phyloP scores from a whole-genome alignment of 2,329 filamentous ascomycete genomes.

The Fusarium sp. region DNA sequence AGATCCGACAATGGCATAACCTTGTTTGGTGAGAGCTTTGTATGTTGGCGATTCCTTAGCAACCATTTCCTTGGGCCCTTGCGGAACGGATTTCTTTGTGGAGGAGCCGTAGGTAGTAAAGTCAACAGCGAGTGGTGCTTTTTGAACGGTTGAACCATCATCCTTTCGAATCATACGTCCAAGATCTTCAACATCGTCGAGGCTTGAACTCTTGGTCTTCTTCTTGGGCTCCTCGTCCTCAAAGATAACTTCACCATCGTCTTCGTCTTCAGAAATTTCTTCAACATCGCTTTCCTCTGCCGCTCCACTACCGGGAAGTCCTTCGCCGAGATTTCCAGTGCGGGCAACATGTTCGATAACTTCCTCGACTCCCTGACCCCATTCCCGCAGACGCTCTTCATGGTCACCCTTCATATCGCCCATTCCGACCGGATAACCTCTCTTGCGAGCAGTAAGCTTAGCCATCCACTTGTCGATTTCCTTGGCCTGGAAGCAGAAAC shows the following conservation, averaged over 20 bases:
- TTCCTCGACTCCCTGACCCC: conserved; percentile 79
- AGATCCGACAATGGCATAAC: conserved; percentile 93
- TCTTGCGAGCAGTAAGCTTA: conserved; percentile 86
- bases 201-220: conserved; percentile 51
- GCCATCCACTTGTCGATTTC: conserved; percentile 97
- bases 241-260: conserved; percentile 64
- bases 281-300: conserved; percentile 88
- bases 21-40: conserved; percentile 91
- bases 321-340: conserved; percentile 71
- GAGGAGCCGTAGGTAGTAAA: conserved; percentile 80
- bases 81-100: conserved; percentile 58
- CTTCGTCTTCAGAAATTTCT: conserved; percentile 69
- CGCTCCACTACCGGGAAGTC: conserved; percentile 83
- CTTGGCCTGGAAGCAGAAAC: conserved; percentile 92
- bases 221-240: conserved; percentile 60
- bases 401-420: conserved; percentile 86
- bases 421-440: conserved; percentile 89
- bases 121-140: conserved; percentile 78
- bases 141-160: conserved; percentile 48
- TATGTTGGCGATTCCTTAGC: conserved; percentile 91
- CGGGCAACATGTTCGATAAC: conserved; percentile 73
- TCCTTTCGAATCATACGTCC: conserved; percentile 71
- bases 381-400: conserved; percentile 76
- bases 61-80: conserved; percentile 88
- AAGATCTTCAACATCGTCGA: conserved; percentile 89